Base-by-base conservation (phyloP, 768 basidiomycete genomes). In the Lanmaoa pseudosensibilis region DNA sequence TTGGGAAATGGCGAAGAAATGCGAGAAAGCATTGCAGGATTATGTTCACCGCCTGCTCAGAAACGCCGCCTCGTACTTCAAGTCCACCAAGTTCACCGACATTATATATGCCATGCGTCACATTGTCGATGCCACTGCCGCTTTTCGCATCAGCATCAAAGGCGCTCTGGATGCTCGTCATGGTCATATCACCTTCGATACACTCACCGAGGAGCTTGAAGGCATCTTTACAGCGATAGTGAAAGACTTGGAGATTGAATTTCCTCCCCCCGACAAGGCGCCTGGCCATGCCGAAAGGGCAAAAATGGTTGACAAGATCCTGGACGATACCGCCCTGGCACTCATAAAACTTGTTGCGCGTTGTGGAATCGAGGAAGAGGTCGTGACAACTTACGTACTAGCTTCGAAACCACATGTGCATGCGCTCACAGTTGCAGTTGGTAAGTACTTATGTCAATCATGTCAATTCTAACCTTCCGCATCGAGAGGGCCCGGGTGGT, bases 111-210 rank as follows among this genome's bases (percentile, higher is more conserved):
- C 37, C 5, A 59, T 63, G 57, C 21, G 55, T 10, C 27, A 57
- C 15, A 59, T 66, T 9, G 55, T 65, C 40, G 27, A 5, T 6
- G 32, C 41, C 32, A 65, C 64, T 13, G 18, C 60, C 23, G 33
- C 37, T 4, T 59, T 66, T 40, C 64, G 60, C 10, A 12, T 46
- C 18, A 21, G 18, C n/a, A 63, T 66, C 5, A 21, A 53, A 27
- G 53, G 18, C 13, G 30, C 40, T 25, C 21, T 65, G n/a, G 56
- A 56, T 25, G 50, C 44, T 11, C 60, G 25, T 5, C 1, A 55
- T 4, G 25, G 25, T 5, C 1, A 55, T 4, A 30, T 62, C 11
- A 49, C 63, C 0, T 34, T 62, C 3, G 60, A 59, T 19, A 7
- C 23, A 0, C 23, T 65, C 33, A 50, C 57, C 0, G 2, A 30